phyloP scores from a whole-genome alignment of 1,139 yeast species.

The Suhomyces bokatorum region DNA sequence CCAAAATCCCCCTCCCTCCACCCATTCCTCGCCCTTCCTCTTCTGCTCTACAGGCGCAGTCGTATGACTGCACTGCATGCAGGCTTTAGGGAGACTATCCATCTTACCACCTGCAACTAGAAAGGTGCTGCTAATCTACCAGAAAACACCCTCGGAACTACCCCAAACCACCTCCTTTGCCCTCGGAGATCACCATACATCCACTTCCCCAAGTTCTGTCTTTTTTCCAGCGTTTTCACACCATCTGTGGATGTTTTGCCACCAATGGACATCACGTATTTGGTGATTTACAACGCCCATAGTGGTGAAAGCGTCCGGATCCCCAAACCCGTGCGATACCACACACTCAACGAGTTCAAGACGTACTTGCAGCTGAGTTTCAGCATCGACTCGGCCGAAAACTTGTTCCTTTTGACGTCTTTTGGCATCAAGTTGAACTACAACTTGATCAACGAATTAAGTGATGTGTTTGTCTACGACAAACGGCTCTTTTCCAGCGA shows the following conservation, averaged over 20 bases:
- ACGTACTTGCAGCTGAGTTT: constrained; percentile 19
- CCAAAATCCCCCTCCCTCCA: neutral
- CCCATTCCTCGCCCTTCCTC: neutral
- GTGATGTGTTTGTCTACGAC: constrained; percentile 61
- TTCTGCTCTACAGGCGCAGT: neutral
- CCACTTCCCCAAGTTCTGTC: neutral
- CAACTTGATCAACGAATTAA: constrained; percentile 44
- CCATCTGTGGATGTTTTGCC: constrained; percentile 2
- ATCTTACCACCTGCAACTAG: neutral
- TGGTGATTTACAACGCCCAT: constrained; percentile 43
- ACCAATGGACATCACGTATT: constrained; percentile 23
- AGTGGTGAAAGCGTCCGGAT: constrained; percentile 36
- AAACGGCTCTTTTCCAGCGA: constrained; percentile 45
- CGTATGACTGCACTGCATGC: constrained; percentile 2
- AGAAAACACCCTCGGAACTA: neutral
- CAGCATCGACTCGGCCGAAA: constrained; percentile 27
- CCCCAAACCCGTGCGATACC: constrained; percentile 48
- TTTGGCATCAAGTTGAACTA: constrained; percentile 64
- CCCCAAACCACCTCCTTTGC: neutral
- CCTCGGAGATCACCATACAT: neutral
- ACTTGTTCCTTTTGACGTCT: constrained; percentile 61
- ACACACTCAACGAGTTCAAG: constrained; percentile 26
- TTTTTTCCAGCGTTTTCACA: neutral
- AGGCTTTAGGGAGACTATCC: constrained; percentile 2
- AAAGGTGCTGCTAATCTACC: neutral